phyloP scores from a whole-genome alignment of 192 early-diverging fungal genomes.

The Coemansia sp. region DNA sequence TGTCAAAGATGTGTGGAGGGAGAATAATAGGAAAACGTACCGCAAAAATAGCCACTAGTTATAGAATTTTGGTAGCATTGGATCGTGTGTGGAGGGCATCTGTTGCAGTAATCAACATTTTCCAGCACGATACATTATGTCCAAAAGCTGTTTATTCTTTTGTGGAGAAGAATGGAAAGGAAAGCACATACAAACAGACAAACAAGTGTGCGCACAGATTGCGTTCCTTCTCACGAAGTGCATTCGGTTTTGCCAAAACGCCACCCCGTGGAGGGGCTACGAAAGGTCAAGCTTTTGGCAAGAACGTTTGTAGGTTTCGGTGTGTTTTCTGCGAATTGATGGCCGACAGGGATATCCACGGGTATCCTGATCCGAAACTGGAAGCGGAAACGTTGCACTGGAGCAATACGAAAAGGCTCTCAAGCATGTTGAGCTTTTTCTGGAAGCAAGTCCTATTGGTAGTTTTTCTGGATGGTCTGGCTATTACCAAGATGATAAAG shows the following conservation, averaged over 20 bases:
- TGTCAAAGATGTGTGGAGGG: not conserved
- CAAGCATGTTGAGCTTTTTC: no score
- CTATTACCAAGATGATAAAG: no score
- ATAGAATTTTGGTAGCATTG: not conserved
- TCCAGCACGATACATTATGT: not conserved
- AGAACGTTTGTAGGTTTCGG: no score
- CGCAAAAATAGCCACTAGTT: not conserved
- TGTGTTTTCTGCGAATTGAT: not conserved
- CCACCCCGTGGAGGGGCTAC: no score
- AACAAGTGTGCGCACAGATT: no score
- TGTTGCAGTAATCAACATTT: slow-evolving; percentile 1
- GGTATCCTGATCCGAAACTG: not conserved
- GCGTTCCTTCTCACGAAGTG: no score
- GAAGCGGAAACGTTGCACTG: not conserved
- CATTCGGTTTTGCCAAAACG: not conserved
- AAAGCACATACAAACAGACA: not conserved
- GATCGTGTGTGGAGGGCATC: not conserved
- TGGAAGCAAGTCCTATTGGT: no score
- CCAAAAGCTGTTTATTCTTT: not conserved
- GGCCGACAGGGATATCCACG: not conserved
- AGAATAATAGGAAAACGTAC: not conserved
- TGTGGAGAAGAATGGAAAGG: not conserved
- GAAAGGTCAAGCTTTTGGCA: no score
- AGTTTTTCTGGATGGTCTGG: no score
- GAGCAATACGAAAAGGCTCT: no score